Evolutionary conservation across 345 rosid genomes (phyloP).

Genomic region (Sonneratia caseolaris): DNA sequence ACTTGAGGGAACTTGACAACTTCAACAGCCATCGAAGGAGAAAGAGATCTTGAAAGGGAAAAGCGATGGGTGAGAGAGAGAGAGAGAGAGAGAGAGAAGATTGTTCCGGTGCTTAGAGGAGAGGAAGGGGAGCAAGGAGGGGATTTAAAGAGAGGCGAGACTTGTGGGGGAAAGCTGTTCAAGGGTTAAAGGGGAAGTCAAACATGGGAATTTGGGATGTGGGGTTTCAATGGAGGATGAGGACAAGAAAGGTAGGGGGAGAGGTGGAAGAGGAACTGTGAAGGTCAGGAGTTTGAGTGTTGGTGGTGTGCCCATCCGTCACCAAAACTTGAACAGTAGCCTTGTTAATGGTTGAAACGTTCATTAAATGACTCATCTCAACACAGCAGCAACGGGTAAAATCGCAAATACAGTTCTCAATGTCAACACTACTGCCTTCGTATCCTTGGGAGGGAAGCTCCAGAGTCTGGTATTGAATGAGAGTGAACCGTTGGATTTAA

Average conservation of each 20-base stretch:
- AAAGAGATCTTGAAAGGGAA: not conserved
- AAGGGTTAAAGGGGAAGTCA: not conserved
- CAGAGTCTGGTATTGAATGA: no score
- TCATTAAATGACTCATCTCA: no score
- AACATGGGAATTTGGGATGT: not conserved
- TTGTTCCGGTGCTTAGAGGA: not conserved
- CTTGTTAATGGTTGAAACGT: no score
- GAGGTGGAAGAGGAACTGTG: not conserved
- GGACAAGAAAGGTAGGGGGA: not conserved
- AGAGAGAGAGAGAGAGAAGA: no score
- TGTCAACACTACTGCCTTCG: no score
- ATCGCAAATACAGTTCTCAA: no score
- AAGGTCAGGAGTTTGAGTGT: not conserved
- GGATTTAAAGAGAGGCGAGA: not conserved
- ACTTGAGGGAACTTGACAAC: constrained; percentile 14
- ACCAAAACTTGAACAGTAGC: not conserved
- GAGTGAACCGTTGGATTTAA: no score
- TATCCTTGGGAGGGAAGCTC: no score
- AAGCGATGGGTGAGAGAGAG: no score
- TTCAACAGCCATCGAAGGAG: constrained; percentile 19
- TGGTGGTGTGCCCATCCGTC: not conserved
- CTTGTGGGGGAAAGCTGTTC: no score
- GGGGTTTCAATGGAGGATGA: constrained; percentile 4
- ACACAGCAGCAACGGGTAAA: no score
- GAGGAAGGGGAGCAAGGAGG: not conserved